Evolutionary conservation across 257 asterid genomes (phyloP), one percentile per base, ranked within the genome.

Genomic region (Solanum infundibuliforme): DNA sequence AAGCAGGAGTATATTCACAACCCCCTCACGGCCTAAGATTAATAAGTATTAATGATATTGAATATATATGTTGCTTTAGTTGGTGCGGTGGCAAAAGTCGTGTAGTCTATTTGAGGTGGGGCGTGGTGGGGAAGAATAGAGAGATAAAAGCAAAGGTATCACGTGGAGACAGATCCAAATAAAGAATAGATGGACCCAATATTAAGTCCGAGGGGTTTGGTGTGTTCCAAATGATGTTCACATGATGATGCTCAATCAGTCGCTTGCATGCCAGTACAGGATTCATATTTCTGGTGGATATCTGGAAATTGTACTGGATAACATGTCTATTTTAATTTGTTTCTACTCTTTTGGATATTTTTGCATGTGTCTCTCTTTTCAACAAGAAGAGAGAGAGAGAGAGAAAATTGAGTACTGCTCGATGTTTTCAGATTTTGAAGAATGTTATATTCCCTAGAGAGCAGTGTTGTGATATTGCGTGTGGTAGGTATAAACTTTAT

Each of bases 241-340:
- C 93, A 89, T 90, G 93, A 75, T 89, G 32, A 27, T 86, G 91
- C 89, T 41, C 87, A 86, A 90, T 75, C 86, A 52, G 94, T 94
- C 96, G 91, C 95, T 94, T 92, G 68, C 94, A 91, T 90, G 98
- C 89, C 94, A 92, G 96, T 62, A 46, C 29, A 29, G 29, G 13
- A 58, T 48, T 87, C 75, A 35, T 83, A 46, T 73, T 86, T 90
- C 87, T 83, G 83, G 90, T 89, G 93, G 92, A 90, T 88, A 85
- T 88, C 74, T 87, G 58, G 77, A 81, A 86, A 58, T 89, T 66
- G 38, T 52, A 48, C 35, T 43, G 89, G 93, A 91, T 94, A 91
- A 91, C 90, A 89, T 90, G 88, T 76, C 34, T 13, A 29, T 12
- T 69, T 35, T 76, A 38, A 38, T 38, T 38, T 38, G 66, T 84